Evolutionary conservation across 805 yeast species (phyloP).

Genomic region (Candida palmyrensis): DNA sequence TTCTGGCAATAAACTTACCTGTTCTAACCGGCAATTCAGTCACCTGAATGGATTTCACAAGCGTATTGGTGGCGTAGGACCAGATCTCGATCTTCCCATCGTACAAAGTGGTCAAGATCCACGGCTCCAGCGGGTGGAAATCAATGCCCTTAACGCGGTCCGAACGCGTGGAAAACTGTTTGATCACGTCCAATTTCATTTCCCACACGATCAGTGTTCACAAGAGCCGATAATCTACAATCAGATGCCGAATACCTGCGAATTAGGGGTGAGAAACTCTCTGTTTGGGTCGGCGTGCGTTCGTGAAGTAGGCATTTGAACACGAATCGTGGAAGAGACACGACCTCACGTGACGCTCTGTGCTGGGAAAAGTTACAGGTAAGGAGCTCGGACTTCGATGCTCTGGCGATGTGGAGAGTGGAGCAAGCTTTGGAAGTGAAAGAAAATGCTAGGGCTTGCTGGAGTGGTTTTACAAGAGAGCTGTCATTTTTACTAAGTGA

Average conservation of each 20-base stretch:
- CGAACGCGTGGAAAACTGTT: conserved; percentile 83
- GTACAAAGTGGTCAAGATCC: conserved; percentile 89
- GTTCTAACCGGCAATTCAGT: conserved; percentile 96
- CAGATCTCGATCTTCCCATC: conserved; percentile 90
- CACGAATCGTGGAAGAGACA: not conserved
- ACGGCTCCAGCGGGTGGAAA: conserved; percentile 96
- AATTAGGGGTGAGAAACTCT: too few species aligned
- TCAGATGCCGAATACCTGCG: too few species aligned
- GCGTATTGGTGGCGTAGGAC: conserved; percentile 82
- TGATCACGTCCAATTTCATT: conserved; percentile 49
- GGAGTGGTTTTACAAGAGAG: too few species aligned
- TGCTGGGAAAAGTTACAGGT: too few species aligned
- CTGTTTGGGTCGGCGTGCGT: too few species aligned
- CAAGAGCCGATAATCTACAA: too few species aligned
- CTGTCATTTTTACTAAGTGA: too few species aligned
- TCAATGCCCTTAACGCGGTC: conserved; percentile 98
- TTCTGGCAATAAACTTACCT: conserved; percentile 90
- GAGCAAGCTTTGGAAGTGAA: not conserved
- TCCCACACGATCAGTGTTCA: not conserved
- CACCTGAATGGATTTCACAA: conserved; percentile 87
- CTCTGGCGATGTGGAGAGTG: not conserved
- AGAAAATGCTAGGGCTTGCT: not conserved
- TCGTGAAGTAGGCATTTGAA: too few species aligned
- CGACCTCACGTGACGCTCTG: too few species aligned
- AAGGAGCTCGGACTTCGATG: too few species aligned